A percentile compares a stretch with the other conserved stretches of the same genome.
Conservation (phyloP, 2,329 filamentous ascomycete genomes). For the Cercospora citrullina region DNA sequence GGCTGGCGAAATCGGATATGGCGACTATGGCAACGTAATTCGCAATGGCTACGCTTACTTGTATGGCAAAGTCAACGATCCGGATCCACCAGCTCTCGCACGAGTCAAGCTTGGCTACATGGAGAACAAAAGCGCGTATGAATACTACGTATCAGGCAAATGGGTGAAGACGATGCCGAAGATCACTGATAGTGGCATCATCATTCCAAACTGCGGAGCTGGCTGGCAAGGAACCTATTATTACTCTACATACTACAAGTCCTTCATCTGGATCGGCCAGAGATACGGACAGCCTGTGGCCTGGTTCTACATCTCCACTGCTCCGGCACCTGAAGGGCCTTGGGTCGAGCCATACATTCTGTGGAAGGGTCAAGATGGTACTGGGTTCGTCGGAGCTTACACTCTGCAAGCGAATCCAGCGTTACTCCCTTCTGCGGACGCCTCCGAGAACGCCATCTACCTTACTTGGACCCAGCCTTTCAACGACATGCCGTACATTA, state of each 20-base stretch:
- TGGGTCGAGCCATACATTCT: constrained; percentile 32
- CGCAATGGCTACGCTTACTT: constrained; percentile 26
- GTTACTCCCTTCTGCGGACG: constrained; percentile 20
- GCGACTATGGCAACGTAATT: constrained; percentile 27
- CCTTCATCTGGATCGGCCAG: constrained; percentile 33
- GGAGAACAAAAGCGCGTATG: constrained; percentile 23
- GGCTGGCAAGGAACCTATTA: constrained; percentile 38
- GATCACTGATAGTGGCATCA: constrained; percentile 12
- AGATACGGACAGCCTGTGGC: constrained; percentile 18
- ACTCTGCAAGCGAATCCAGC: constrained; percentile 26
- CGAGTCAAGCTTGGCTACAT: constrained; percentile 21
- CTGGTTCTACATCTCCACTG: constrained; percentile 33
- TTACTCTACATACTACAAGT: constrained; percentile 32
- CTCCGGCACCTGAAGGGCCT: constrained; percentile 35
- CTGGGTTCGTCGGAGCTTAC: constrained; percentile 24
- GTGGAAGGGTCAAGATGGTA: constrained; percentile 22
- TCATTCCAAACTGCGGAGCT: constrained; percentile 33
- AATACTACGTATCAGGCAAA: constrained; percentile 24
- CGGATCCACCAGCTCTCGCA: constrained; percentile 20
- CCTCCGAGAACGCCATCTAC: constrained; percentile 25
- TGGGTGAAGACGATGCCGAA: constrained; percentile 21
- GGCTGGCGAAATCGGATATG: constrained; percentile 23
- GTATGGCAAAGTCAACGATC: constrained; percentile 22
- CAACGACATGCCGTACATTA: constrained; percentile 8
- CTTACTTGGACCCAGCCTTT: constrained; percentile 21